These are phyloP conservation scores for Penicillium hesseltinei DNA, from an alignment of 2,329 filamentous ascomycete species.

Conservation along the genomic window DNA sequence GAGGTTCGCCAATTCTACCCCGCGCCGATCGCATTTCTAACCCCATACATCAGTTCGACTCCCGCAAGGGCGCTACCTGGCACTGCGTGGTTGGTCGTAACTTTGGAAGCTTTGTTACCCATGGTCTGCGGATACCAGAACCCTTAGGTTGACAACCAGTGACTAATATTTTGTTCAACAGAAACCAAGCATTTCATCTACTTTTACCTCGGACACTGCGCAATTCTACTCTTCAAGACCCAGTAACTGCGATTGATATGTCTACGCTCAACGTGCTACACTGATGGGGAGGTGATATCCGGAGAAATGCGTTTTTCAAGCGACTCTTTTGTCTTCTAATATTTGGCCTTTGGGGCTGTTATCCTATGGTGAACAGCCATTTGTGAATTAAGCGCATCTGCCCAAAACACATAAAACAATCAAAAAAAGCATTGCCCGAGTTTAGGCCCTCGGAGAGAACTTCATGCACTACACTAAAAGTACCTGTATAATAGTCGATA, in stretches of 20 bases:
- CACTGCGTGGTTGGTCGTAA: slow-evolving; percentile 98
- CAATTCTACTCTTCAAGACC: slow-evolving; percentile 98
- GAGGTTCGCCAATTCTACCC: slow-evolving; percentile 58
- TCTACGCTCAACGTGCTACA: background rate
- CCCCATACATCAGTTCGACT: slow-evolving; percentile 70
- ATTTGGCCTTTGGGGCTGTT: background rate
- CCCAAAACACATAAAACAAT: background rate
- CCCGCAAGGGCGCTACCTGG: slow-evolving; percentile 96
- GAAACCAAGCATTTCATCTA: slow-evolving; percentile 99
- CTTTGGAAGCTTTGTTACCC: slow-evolving; percentile 98
- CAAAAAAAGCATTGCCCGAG: background rate
- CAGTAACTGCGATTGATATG: slow-evolving; percentile 57
- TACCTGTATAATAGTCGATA: background rate
- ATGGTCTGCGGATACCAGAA: slow-evolving; percentile 60
- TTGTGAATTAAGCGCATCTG: slow-evolving; percentile 1
- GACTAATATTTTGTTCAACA: slow-evolving; percentile 41
- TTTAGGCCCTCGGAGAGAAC: background rate
- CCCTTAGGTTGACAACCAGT: background rate
- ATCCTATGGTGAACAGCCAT: slow-evolving; percentile 2
- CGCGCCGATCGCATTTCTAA: slow-evolving; percentile 18
- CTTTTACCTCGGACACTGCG: slow-evolving; percentile 98
- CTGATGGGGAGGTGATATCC: background rate
- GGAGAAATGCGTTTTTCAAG: slow-evolving; percentile 10
- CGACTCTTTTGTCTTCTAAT: slow-evolving; percentile 13
- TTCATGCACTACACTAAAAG: background rate